phyloP scores from a whole-genome alignment of 2,329 filamentous ascomycete genomes.

The Fusarium napiforme region DNA sequence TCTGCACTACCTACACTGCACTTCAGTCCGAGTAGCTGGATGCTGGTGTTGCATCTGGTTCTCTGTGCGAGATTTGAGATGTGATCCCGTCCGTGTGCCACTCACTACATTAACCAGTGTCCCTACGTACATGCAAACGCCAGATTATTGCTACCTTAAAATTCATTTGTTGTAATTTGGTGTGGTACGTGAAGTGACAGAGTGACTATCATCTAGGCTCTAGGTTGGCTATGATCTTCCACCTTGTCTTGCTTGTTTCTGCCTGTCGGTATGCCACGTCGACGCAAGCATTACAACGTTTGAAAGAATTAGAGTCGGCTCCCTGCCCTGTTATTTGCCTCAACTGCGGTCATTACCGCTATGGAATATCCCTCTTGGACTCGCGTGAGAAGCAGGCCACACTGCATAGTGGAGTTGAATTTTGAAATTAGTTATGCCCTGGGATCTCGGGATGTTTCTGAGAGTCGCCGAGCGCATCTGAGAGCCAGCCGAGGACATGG shows the following conservation, averaged over 20 bases:
- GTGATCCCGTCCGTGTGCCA: slow-evolving; percentile 16
- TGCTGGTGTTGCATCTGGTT: slow-evolving; percentile 35
- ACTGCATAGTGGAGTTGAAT: slow-evolving; percentile 24
- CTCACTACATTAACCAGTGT: slow-evolving; percentile 21
- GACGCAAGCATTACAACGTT: slow-evolving; percentile 20
- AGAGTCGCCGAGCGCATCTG: slow-evolving; percentile 35
- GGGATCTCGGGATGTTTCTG: slow-evolving; percentile 22
- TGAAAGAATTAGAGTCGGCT: slow-evolving; percentile 20
- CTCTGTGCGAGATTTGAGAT: slow-evolving; percentile 35
- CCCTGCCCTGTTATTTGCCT: slow-evolving; percentile 30
- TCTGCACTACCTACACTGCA: slow-evolving; percentile 11
- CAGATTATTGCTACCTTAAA: slow-evolving; percentile 8
- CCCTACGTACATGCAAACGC: slow-evolving; percentile 25
- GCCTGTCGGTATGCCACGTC: slow-evolving; percentile 13
- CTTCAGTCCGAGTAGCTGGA: slow-evolving; percentile 37
- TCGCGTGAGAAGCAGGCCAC: slow-evolving; percentile 42
- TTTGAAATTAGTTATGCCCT: slow-evolving; percentile 11
- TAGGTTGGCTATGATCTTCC: slow-evolving; percentile 23
- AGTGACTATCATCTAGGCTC: slow-evolving; percentile 8
- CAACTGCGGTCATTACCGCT: slow-evolving; percentile 14
- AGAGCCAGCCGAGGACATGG: slow-evolving; percentile 23
- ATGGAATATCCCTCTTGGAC: slow-evolving; percentile 20
- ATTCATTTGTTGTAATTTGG: slow-evolving; percentile 8
- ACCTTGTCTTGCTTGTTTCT: slow-evolving; percentile 5
- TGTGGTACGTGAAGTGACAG: slow-evolving; percentile 1